Evolutionary conservation across 192 early-diverging fungal species (phyloP), one percentile per base, ranked within the genome.

Genomic region (Coemansia sp.): DNA sequence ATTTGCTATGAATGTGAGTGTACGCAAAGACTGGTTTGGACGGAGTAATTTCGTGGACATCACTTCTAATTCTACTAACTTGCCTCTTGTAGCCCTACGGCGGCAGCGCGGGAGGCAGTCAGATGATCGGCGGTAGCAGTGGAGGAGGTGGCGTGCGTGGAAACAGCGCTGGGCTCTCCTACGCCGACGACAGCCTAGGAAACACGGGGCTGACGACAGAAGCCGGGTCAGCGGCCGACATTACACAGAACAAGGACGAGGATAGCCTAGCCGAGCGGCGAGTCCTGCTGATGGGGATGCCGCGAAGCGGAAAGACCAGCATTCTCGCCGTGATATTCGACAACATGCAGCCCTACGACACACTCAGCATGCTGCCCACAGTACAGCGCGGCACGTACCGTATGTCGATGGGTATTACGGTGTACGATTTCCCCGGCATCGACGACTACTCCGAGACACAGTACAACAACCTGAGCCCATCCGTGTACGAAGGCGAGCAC

Each of bases 401-500:
- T 41, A 62, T 82, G 75, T 20, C 68, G 31, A 58, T 70, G 10
- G 79, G 79, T 3, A 73, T 82, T 36, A 48, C 64, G 53, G 85
- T 97, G 6, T 95, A 92, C 90, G 95, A 99, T 68, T 94, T 91
- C 65, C 96, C 95, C 6, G 96, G 92, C 6, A 87, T 92, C 45
- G 85, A 93, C 73, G 91, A 95, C 75, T 90, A 88, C 64, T 86
- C 89, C 50, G 92, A 95, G 64, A 75, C 83, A 13, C 83, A 85
- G 21, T 90, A 65, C 66, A 68, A 18, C 58, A 56, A 28, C 26
- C 23, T 60, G 31, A 86, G 92, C 66, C 79, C 88, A 3, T 75
- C 79, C 50, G 76, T 86, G 14, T 91, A 90, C 42, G 91, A 85
- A 75, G 87, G 86, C 45, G 80, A 88, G 59, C 80, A 84, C 25